Evolutionary conservation across 768 basidiomycete genomes (phyloP).

Genomic region (Filobasidium floriforme): DNA sequence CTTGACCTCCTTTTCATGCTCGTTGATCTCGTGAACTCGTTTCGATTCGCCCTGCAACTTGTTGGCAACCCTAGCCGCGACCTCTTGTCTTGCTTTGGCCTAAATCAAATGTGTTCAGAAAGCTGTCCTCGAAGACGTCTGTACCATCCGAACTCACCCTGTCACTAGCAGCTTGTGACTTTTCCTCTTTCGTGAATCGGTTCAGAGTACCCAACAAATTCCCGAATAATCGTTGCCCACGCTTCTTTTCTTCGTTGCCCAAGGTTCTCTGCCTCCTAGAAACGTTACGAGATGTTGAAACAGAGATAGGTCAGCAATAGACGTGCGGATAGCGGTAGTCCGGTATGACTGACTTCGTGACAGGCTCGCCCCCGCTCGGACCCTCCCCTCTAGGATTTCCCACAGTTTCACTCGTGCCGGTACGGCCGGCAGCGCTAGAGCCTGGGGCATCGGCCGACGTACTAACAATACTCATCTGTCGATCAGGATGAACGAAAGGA

Average conservation of each 20-base stretch:
- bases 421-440: background rate
- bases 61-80: slow-evolving; percentile 33
- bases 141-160: slow-evolving; percentile 29
- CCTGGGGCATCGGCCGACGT: background rate
- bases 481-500: slow-evolving; percentile 1
- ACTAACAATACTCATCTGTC: background rate
- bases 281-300: background rate
- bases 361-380: background rate
- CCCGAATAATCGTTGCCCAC: slow-evolving; percentile 40
- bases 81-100: slow-evolving; percentile 40
- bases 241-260: slow-evolving; percentile 39
- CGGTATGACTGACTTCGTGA: background rate
- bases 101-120: slow-evolving; percentile 10
- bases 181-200: slow-evolving; percentile 43
- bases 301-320: background rate
- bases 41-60: slow-evolving; percentile 39
- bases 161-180: slow-evolving; percentile 31
- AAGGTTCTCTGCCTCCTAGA: slow-evolving; percentile 33
- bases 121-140: background rate
- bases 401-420: background rate
- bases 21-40: slow-evolving; percentile 38
- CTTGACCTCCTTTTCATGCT: slow-evolving; percentile 37
- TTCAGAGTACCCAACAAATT: slow-evolving; percentile 43
- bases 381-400: no score
- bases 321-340: background rate